These are phyloP conservation scores for Raffaelea arxii DNA, from an alignment of 2,329 filamentous ascomycete species.

Conservation along the genomic window DNA sequence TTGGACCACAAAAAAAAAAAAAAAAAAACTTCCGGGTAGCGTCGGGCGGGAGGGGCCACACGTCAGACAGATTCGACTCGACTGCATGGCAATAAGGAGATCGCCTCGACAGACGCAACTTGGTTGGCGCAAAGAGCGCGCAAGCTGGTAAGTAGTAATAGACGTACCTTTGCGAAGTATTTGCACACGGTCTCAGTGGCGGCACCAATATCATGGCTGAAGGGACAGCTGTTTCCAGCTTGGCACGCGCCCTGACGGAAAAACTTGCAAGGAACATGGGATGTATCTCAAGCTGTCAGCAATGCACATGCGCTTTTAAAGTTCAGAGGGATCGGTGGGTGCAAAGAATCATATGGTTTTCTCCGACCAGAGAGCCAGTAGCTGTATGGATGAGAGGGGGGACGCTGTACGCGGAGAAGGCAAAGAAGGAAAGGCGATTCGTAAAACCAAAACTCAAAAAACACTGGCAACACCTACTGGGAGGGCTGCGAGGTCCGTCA, in stretches of 20 bases:
- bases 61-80: too few relatives aligned
- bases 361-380: too few relatives aligned
- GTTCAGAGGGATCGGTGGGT: too few relatives aligned
- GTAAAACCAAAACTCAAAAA: neutral
- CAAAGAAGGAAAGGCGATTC: neutral
- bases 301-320: too few relatives aligned
- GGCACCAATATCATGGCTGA: slow-evolving; percentile 83
- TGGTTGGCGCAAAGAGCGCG: too few relatives aligned
- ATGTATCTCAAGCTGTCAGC: slow-evolving; percentile 56
- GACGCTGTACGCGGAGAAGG: too few relatives aligned
- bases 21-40: neutral
- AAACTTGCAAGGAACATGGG: slow-evolving; percentile 99
- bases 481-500: slow-evolving; percentile 53
- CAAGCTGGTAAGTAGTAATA: neutral
- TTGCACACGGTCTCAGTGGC: slow-evolving; percentile 89
- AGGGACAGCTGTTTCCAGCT: slow-evolving; percentile 91
- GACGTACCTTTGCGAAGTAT: slow-evolving; percentile 88
- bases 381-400: too few relatives aligned
- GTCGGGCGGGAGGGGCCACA: neutral
- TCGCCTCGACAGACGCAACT: too few relatives aligned
- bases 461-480: slow-evolving; percentile 45
- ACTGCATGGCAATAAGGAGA: too few relatives aligned
- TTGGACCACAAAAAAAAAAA: too few relatives aligned
- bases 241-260: slow-evolving; percentile 93
- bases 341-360: too few relatives aligned